A percentile compares a stretch with the other conserved stretches of the same genome.
phyloP scores from a whole-genome alignment of 768 basidiomycete genomes.

The Termitomyces sp. region DNA sequence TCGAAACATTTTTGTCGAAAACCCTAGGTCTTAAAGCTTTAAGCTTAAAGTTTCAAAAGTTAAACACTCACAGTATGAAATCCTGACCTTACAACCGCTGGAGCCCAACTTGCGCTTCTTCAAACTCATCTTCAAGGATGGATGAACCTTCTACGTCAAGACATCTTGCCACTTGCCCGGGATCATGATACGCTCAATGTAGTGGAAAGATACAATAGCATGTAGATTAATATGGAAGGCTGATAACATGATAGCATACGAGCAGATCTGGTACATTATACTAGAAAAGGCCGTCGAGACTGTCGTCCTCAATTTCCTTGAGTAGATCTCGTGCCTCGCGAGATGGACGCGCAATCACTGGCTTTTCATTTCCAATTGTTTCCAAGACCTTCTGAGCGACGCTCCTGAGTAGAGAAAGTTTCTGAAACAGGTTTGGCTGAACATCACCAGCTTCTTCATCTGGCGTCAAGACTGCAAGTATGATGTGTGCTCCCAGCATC shows the following conservation, averaged over 20 bases:
- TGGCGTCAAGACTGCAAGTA: constrained; percentile 48
- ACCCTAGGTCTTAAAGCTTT: too few species aligned
- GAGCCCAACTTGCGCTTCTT: too few species aligned
- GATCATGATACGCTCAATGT: too few species aligned
- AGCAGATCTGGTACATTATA: background rate
- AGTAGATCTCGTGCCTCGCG: constrained; percentile 78
- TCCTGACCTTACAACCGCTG: too few species aligned
- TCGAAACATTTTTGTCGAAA: too few species aligned
- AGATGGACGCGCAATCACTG: constrained; percentile 71
- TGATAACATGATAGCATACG: background rate
- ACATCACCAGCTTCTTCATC: constrained; percentile 38
- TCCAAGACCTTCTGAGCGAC: constrained; percentile 74
- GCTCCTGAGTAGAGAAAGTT: constrained; percentile 49
- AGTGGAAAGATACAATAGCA: background rate
- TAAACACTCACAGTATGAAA: background rate
- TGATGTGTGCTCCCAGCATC: constrained; percentile 52
- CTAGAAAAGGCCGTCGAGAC: constrained; percentile 40
- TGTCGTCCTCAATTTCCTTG: constrained; percentile 37
- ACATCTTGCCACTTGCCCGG: too few species aligned
- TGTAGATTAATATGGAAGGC: background rate
- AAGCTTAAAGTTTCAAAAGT: too few species aligned
- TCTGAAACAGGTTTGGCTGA: constrained; percentile 53
- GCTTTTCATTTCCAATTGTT: constrained; percentile 61
- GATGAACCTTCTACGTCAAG: too few species aligned
- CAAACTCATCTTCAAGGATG: too few species aligned